Percentiles rank a stretch among this genome's conserved stretches.
Conservation (phyloP, 129 eudicot species). For the Helianthus tuberosus region DNA sequence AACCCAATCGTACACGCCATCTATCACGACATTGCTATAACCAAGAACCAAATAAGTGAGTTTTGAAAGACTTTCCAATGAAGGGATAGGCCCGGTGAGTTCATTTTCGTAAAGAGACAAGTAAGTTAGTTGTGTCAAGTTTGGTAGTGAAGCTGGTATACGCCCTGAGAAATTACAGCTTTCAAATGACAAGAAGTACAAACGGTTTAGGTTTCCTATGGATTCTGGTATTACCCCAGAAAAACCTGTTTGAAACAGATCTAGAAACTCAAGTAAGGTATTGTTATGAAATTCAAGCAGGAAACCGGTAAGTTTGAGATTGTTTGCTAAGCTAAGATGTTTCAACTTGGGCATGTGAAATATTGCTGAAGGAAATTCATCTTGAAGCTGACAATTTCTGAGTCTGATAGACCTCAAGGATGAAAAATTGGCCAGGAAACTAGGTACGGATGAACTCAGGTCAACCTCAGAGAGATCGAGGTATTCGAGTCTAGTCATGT, state of each 20-base stretch:
- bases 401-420: constrained; percentile 13
- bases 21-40: neutral
- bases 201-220: constrained; percentile 19
- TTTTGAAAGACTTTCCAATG: neutral
- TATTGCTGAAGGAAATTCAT: constrained; percentile 25
- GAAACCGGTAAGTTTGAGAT: constrained; percentile 23
- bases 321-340: neutral
- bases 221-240: constrained; percentile 35
- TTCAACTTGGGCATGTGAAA: constrained; percentile 25
- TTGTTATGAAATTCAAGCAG: constrained; percentile 28
- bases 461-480: constrained; percentile 28
- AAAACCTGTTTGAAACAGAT: constrained; percentile 6
- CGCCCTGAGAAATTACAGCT: constrained; percentile 14
- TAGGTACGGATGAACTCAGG: constrained; percentile 26
- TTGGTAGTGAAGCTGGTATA: constrained; percentile 33
- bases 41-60: neutral
- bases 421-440: constrained; percentile 19
- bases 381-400: neutral
- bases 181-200: neutral
- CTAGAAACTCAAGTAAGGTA: constrained; percentile 16
- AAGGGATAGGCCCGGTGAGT: neutral
- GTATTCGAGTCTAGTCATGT: constrained; percentile 28
- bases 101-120: neutral
- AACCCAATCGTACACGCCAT: constrained; percentile 22
- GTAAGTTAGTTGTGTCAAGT: constrained; percentile 24